A percentile compares a stretch with the other conserved stretches of the same genome.
These are phyloP conservation scores for Pluteus cervinus DNA, from an alignment of 768 basidiomycete species.

Conservation along the genomic window DNA sequence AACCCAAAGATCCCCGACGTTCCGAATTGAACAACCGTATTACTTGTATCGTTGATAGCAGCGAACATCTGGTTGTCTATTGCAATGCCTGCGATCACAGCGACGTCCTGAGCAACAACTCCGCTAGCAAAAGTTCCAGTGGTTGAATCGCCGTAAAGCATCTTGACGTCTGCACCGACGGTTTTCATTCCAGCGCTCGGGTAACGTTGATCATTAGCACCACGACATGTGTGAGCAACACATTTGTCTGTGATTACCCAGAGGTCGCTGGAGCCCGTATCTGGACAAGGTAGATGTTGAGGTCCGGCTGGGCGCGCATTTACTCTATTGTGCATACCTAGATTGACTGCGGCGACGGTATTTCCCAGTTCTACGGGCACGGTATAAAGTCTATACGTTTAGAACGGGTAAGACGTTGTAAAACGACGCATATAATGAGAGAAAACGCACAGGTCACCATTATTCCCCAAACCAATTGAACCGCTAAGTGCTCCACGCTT, in stretches of 20 bases:
- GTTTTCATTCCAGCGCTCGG: slow-evolving; percentile 43
- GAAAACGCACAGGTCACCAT: too few species aligned
- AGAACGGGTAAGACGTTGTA: too few species aligned
- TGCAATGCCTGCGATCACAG: slow-evolving; percentile 46
- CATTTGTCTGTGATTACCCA: slow-evolving; percentile 67
- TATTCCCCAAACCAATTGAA: too few species aligned
- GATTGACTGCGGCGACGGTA: too few species aligned
- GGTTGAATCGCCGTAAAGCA: slow-evolving; percentile 66
- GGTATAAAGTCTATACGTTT: too few species aligned
- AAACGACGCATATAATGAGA: too few species aligned
- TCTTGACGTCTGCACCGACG: slow-evolving; percentile 35
- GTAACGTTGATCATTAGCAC: slow-evolving; percentile 40
- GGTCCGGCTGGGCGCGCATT: too few species aligned
- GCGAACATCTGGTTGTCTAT: slow-evolving; percentile 53
- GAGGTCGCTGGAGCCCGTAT: slow-evolving; percentile 74
- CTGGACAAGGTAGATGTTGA: too few species aligned
- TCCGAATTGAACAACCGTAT: slow-evolving; percentile 48
- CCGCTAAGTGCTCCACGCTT: too few species aligned
- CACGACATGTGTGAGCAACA: slow-evolving; percentile 30
- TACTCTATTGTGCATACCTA: too few species aligned
- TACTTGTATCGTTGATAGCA: slow-evolving; percentile 65
- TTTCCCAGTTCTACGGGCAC: too few species aligned
- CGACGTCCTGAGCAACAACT: slow-evolving; percentile 51
- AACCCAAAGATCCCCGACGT: slow-evolving; percentile 68
- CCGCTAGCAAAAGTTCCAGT: slow-evolving; percentile 68